Percentiles rank a stretch among this genome's conserved stretches.
These are phyloP conservation scores for Thielaviopsis euricoi DNA, from an alignment of 2,329 filamentous ascomycete genomes.

Conservation along the genomic window DNA sequence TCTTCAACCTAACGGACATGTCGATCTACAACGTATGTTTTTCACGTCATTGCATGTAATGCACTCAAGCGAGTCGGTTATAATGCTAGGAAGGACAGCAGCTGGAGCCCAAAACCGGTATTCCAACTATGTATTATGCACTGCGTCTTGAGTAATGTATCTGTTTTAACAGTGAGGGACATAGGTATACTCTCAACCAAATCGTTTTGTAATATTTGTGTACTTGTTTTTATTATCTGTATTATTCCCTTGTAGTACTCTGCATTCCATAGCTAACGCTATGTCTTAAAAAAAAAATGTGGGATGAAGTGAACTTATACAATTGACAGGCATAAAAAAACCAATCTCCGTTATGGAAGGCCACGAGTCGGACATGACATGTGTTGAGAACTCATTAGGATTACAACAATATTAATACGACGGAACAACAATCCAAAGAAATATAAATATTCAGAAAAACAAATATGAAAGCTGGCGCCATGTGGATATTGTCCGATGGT, in stretches of 20 bases:
- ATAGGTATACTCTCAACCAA: too few relatives aligned
- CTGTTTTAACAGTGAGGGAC: background rate
- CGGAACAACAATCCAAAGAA: background rate
- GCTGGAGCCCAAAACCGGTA: background rate
- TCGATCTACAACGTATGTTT: background rate
- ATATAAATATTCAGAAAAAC: background rate
- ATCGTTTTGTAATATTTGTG: too few relatives aligned
- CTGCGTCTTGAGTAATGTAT: too few relatives aligned
- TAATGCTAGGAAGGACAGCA: background rate
- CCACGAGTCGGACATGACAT: background rate
- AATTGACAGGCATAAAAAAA: background rate
- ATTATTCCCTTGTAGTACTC: background rate
- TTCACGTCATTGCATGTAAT: background rate
- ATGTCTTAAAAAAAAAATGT: background rate
- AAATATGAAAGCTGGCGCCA: too few relatives aligned
- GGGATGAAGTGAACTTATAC: background rate
- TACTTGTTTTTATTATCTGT: too few relatives aligned
- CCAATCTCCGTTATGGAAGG: background rate
- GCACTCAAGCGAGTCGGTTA: background rate
- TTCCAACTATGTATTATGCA: too few relatives aligned
- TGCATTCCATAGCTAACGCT: background rate
- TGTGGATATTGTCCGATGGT: background rate
- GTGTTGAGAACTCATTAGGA: background rate
- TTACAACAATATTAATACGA: background rate
- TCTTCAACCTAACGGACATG: too few relatives aligned